A percentile compares a stretch with the other conserved stretches of the same genome.
Evolutionary conservation across 2,329 filamentous ascomycete species (phyloP).

Genomic region (Fusarium anguioides): DNA sequence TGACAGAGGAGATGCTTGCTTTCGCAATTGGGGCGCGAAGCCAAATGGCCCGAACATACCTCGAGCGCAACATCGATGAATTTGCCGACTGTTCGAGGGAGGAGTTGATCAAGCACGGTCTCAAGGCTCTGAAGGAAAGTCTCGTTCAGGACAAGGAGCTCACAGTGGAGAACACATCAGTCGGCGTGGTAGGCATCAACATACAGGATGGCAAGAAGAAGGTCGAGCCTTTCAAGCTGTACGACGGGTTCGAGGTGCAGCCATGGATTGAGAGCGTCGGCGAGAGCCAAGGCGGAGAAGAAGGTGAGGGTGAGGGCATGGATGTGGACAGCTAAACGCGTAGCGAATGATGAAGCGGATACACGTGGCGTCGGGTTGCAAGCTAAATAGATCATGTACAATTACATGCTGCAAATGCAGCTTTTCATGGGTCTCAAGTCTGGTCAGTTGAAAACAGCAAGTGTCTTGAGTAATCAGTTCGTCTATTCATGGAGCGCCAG

Average conservation of each 20-base stretch:
- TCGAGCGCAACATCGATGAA: slow-evolving; percentile 89
- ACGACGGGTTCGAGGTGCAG: slow-evolving; percentile 87
- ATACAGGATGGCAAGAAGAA: slow-evolving; percentile 61
- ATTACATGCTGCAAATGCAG: slow-evolving; percentile 48
- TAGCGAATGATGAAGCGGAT: slow-evolving; percentile 25
- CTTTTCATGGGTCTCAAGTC: slow-evolving; percentile 43
- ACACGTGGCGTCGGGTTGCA: slow-evolving; percentile 38
- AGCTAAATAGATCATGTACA: slow-evolving; percentile 52
- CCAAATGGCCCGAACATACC: slow-evolving; percentile 97
- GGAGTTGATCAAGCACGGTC: slow-evolving; percentile 89
- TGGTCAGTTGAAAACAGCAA: slow-evolving; percentile 14
- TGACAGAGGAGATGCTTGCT: slow-evolving; percentile 97
- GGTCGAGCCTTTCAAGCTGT: slow-evolving; percentile 87
- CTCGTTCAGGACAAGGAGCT: slow-evolving; percentile 97
- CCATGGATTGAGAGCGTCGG: slow-evolving; percentile 84
- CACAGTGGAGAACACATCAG: slow-evolving; percentile 95
- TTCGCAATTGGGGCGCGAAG: slow-evolving; percentile 95
- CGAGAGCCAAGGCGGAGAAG: slow-evolving; percentile 58
- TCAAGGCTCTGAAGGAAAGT: slow-evolving; percentile 93
- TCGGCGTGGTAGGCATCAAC: slow-evolving; percentile 80
- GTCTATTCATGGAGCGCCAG: slow-evolving; percentile 38
- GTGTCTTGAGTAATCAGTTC: slow-evolving; percentile 36
- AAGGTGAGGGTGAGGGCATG: slow-evolving; percentile 50
- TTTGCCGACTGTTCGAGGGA: slow-evolving; percentile 83
- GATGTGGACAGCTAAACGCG: slow-evolving; percentile 51